phyloP scores from a whole-genome alignment of 129 eudicot species.

The Flaveria robusta region DNA sequence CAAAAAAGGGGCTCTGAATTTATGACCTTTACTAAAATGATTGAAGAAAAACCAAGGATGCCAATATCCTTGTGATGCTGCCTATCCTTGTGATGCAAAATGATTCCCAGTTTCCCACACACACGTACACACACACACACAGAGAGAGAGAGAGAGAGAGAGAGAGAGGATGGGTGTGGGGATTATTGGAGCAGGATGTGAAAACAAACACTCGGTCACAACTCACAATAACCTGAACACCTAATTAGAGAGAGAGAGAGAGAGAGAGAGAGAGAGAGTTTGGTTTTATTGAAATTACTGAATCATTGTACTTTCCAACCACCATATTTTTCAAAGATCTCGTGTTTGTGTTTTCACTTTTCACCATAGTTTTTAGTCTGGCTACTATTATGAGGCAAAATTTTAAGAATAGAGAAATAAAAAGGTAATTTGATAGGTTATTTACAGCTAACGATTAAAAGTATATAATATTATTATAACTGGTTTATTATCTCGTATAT shows the following conservation, averaged over 20 bases:
- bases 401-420: too few species aligned
- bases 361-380: too few species aligned
- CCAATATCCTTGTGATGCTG: not conserved
- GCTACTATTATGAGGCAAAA: too few species aligned
- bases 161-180: conserved; percentile 11
- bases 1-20: conserved; percentile 24
- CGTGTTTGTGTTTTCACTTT: not conserved
- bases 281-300: conserved; percentile 20
- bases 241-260: not conserved
- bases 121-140: not conserved
- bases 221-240: conserved; percentile 33
- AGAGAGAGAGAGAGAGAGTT: not conserved
- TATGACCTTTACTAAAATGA: conserved; percentile 40
- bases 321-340: conserved; percentile 33
- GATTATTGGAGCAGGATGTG: conserved; percentile 24
- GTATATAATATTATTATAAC: too few species aligned
- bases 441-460: too few species aligned
- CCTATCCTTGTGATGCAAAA: conserved; percentile 27
- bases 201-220: conserved; percentile 22
- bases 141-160: conserved; percentile 27
- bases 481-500: too few species aligned
- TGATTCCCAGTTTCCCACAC: not conserved
- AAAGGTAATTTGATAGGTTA: too few species aligned
- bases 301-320: conserved; percentile 28
- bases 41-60: conserved; percentile 22